Conservation (phyloP, 495 filamentous ascomycete species). For the Penicillium silybi region DNA sequence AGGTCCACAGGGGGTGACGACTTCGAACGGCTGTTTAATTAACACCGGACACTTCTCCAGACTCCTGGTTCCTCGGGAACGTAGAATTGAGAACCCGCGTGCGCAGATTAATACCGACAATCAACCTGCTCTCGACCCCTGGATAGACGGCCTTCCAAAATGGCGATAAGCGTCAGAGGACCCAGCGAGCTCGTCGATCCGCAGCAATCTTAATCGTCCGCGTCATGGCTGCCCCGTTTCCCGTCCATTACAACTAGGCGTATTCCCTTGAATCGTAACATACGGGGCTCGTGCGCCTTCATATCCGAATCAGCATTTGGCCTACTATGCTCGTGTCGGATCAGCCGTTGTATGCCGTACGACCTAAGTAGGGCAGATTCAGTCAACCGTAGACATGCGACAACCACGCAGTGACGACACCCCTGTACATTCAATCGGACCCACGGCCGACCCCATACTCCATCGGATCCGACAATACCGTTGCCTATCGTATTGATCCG, state of each 20-base stretch:
- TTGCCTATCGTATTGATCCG: neutral
- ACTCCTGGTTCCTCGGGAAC: neutral
- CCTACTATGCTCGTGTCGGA: neutral
- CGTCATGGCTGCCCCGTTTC: constrained; percentile 11
- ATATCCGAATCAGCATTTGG: neutral
- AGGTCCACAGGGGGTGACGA: constrained; percentile 12
- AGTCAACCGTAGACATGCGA: neutral
- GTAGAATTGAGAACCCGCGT: neutral
- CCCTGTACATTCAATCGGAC: neutral
- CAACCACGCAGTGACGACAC: neutral
- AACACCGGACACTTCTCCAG: constrained; percentile 11
- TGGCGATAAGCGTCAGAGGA: constrained; percentile 7
- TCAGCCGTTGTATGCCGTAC: neutral
- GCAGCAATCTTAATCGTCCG: constrained; percentile 21
- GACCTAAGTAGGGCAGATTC: neutral
- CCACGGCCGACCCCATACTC: neutral
- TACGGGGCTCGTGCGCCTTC: neutral
- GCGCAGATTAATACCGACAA: neutral
- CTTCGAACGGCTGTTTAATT: constrained; percentile 6
- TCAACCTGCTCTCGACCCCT: neutral
- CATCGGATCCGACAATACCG: neutral
- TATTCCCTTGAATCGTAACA: neutral
- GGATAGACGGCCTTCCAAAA: neutral
- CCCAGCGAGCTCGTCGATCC: constrained; percentile 9
- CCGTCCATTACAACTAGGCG: neutral